Base-by-base conservation (phyloP, 805 yeast species). In the Candida lessepsii region DNA sequence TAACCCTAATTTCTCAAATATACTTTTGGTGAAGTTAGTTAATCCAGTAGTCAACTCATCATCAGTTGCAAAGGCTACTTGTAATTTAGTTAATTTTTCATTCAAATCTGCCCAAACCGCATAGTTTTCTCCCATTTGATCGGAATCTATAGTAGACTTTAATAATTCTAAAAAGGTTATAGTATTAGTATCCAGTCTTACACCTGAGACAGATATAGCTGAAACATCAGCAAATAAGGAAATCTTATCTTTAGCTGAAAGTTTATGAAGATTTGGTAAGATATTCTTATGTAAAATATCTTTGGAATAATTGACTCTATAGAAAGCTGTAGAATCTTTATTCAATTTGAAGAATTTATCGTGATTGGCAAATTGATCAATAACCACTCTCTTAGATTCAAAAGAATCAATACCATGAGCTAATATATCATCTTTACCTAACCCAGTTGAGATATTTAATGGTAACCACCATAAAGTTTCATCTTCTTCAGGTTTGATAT, bases 401-500 rank as follows among this genome's bases (percentile, higher is more conserved):
- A 65, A 54, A 1, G 63, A 52, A 46, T 59, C 63, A 2, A 48
- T 42, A 5, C 49, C 18, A n/a, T 33, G n/a, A 4, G 27, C 7
- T 13, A 18, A 14, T 1, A 19, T 37, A 6, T 19, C 32, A 8
- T 24, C 40, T n/a, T 7, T 9, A 13, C 37, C 35, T n/a, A 39
- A 4, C n/a, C 53, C 62, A 11, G 48, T 51, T 2, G 62, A 56
- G 18, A 62, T 49, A 40, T 57, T 70, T 50, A 78, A 57, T 1
- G 83, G 83, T 35, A 78, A 58, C 83, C 83, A 78, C 83, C 83
- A 79, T 17, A 48, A 42, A 26, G 77, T 71, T 43, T 63, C 54
- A 53, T 83, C 77, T 40, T 83, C 89, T 34, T 72, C 81, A 6
- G 38, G 18, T 5, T 71, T 65, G 25, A 71, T 76, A 53, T 81